A percentile compares a stretch with the other conserved stretches of the same genome.
phyloP scores from a whole-genome alignment of 73 alveolate species.

The Stentor coeruleus region DNA sequence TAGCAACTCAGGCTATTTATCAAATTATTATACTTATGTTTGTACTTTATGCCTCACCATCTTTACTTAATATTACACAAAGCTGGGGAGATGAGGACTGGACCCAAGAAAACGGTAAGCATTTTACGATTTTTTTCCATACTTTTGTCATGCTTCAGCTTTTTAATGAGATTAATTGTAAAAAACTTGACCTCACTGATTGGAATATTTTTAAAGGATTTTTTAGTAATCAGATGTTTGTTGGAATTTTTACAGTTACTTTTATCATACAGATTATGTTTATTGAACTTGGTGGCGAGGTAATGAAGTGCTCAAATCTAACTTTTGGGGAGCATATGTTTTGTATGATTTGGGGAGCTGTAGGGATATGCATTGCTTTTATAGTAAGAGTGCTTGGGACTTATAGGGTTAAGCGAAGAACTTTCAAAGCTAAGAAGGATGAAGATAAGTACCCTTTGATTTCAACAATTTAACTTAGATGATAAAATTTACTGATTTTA shows the following conservation, averaged over 20 bases:
- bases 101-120: constrained; percentile 55
- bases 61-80: constrained; percentile 10
- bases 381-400: constrained; percentile 11
- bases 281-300: constrained; percentile 76
- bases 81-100: constrained; percentile 46
- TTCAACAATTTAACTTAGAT: no score
- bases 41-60: constrained; percentile 51
- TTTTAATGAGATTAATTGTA: constrained; percentile 70
- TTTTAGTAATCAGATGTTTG: constrained; percentile 21
- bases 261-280: constrained; percentile 56
- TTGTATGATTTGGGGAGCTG: constrained; percentile 54
- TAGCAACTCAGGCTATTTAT: constrained; percentile 68
- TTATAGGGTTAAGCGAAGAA: not conserved
- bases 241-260: constrained; percentile 34
- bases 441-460: not conserved
- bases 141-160: constrained; percentile 63
- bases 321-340: constrained; percentile 46
- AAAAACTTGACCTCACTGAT: constrained; percentile 39
- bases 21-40: constrained; percentile 67
- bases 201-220: constrained; percentile 22
- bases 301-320: constrained; percentile 64
- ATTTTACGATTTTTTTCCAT: constrained; percentile 70
- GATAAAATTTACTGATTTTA: no score
- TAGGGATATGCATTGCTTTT: not conserved
- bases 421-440: not conserved